Base-by-base conservation (phyloP, 257 asterid genomes). In the Solanum raphanifolium region DNA sequence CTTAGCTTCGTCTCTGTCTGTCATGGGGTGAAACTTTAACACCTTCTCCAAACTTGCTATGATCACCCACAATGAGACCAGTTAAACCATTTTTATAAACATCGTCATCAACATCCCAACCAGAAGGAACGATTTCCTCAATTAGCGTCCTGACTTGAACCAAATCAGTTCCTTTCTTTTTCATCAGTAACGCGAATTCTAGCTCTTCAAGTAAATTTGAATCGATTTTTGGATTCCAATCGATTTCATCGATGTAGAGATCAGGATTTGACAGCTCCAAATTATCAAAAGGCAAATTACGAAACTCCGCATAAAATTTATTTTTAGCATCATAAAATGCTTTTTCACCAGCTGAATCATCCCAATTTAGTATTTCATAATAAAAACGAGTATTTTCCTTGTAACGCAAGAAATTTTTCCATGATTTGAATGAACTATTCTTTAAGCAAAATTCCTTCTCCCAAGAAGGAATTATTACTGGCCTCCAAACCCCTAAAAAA, bases 361-460 rank as follows among this genome's bases (percentile, higher is more conserved):
- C 31, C 91, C 91, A 89, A 23, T 46, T 58, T 58, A 86, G 4
- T 46, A 87, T 21, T 48, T 27, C 7, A 5, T 11, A 15, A 7
- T 35, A 62, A 16, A 20, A 6, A 3, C 46, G 25, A 29, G 3
- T 69, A 29, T 31, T 34, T 58, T 79, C 76, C 38, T 90, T 87
- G 16, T 84, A 86, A 84, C 68, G 66, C 46, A 89, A 18, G 52
- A 89, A 89, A 1, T 88, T 68, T 7, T 82, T 27, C 92, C 91
- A 89, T 6, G 35, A 68, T 9, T 32, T 4, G 73, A 87, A 87
- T 72, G 27, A 20, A 32, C 91, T 90, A 0, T 15, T 60, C 68
- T 79, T 66, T 39, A 87, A n/a, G 55, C 87, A 76, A 31, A 90
- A 90, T 11, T 90, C 87, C 73, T 84, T 88, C 43, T 91, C 91